A percentile compares a stretch with the other conserved stretches of the same genome.
phyloP scores from a whole-genome alignment of 805 yeast genomes.

The Pichia exigua region DNA sequence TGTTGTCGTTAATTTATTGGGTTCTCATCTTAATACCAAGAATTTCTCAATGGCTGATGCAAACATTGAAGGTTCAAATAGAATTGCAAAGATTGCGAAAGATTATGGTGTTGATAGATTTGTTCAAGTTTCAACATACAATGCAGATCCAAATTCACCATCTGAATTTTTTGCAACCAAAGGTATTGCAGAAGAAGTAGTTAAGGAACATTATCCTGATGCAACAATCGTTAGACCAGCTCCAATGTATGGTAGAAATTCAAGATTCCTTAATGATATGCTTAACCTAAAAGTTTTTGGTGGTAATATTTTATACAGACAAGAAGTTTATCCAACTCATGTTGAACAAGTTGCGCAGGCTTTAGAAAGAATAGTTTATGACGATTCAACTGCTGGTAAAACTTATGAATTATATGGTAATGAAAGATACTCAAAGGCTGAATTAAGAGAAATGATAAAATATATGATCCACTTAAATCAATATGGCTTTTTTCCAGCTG shows the following conservation, averaged over 20 bases:
- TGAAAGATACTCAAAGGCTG: conserved; percentile 51
- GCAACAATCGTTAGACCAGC: conserved; percentile 83
- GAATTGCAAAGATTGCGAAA: conserved; percentile 67
- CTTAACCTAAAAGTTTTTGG: conserved; percentile 49
- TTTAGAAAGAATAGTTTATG: conserved; percentile 69
- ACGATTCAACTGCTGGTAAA: conserved; percentile 73
- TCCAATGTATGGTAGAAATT: conserved; percentile 71
- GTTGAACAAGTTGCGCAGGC: conserved; percentile 73
- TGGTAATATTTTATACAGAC: conserved; percentile 59
- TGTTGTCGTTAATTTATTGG: conserved; percentile 73
- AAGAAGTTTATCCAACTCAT: conserved; percentile 67
- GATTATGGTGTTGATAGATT: conserved; percentile 66
- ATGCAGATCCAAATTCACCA: conserved; percentile 59
- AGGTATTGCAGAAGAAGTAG: conserved; percentile 69
- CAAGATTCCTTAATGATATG: conserved; percentile 55
- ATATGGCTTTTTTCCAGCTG: conserved; percentile 30
- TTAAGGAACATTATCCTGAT: conserved; percentile 58
- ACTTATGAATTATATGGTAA: conserved; percentile 69
- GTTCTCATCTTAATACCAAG: conserved; percentile 68
- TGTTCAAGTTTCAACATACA: conserved; percentile 73
- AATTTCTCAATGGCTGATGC: conserved; percentile 79
- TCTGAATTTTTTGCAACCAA: conserved; percentile 74
- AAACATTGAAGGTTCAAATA: conserved; percentile 68
- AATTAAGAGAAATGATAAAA: conserved; percentile 65
- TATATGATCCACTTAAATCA: conserved; percentile 32